phyloP scores from a whole-genome alignment of 768 basidiomycete genomes.

The Boletus insuetus region DNA sequence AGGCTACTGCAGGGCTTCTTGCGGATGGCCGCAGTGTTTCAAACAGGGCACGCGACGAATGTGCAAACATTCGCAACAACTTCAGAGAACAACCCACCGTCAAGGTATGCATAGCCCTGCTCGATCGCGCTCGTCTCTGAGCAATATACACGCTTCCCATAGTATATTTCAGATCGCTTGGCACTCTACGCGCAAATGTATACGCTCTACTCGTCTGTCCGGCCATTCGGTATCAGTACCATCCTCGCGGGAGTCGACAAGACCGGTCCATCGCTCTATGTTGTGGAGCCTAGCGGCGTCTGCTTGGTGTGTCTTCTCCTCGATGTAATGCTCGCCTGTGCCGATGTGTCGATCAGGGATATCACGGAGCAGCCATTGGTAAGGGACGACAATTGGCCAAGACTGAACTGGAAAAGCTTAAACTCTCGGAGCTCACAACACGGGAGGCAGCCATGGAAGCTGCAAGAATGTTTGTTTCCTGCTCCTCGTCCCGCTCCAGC shows the following conservation, averaged over 20 bases:
- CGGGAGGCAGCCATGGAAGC: conserved; percentile 90
- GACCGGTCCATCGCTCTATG: conserved; percentile 79
- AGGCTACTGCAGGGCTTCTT: conserved; percentile 92
- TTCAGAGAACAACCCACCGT: conserved; percentile 75
- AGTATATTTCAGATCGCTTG: conserved; percentile 73
- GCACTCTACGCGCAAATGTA: conserved; percentile 92
- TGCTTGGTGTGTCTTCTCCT: conserved; percentile 61
- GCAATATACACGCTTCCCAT: neutral
- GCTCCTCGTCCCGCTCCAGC: neutral
- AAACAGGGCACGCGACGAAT: conserved; percentile 83
- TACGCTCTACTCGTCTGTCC: conserved; percentile 96
- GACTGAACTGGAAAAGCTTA: conserved; percentile 96
- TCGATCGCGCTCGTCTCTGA: neutral
- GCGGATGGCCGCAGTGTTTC: conserved; percentile 91
- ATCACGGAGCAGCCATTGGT: conserved; percentile 94
- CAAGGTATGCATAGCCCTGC: conserved; percentile 51
- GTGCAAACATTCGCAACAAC: conserved; percentile 62
- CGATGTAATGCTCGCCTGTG: neutral
- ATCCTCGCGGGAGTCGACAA: conserved; percentile 90
- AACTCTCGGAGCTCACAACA: conserved; percentile 73
- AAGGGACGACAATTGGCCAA: conserved; percentile 98
- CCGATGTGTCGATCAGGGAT: conserved; percentile 56
- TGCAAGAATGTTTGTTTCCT: conserved; percentile 80
- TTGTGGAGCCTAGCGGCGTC: conserved; percentile 93
- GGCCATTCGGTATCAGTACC: conserved; percentile 94